Base-by-base conservation (phyloP, 2,329 filamentous ascomycete species). In the Fusarium camptoceras region DNA sequence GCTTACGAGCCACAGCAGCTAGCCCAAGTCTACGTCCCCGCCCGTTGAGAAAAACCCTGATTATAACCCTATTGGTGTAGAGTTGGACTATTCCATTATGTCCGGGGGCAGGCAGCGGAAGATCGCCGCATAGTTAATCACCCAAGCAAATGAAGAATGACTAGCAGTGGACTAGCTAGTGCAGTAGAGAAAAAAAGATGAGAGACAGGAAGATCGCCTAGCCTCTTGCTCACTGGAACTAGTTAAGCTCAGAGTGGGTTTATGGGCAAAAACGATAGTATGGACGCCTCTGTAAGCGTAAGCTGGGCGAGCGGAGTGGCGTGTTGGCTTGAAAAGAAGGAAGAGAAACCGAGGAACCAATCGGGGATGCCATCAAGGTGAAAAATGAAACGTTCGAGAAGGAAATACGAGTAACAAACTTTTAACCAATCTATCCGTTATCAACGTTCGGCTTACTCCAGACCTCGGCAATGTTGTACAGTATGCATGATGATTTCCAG, bases 71-170 rank as follows among this genome's bases (percentile, higher is more conserved):
- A 49, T 20, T 53, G 34, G 27, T 20, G 22, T 12, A 14, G 53
- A n/a, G 18, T 3, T n/a, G 27, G 20, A 18, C 18, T 15, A n/a
- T n/a, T 16, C 18, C 12, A 20, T 39, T 18, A 22, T 8, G 20
- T 28, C 41, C 42, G 41, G 41, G 41, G 34, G 53, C 25, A 44
- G 14, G 31, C 20, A 18, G 34, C 20, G 28, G 42, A 60, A 7
- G 61, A 66, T 66, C 25, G 42, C 20, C 55, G n/a, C 27, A 15
- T 15, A 43, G 41, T 44, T 25, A 25, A 48, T 60, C 28, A 5
- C n/a, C 22, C 18, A 37, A 39, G 41, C 24, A 58, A 25, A 27
- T 43, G 24, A 43, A 12, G 16, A 22, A 15, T 20, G 31, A 27
- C 20, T 28, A 47, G 43, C 18, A 51, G 15, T 27, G n/a, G 31